Percentiles rank a stretch among this genome's conserved stretches.
Evolutionary conservation across 2,329 filamentous ascomycete species (phyloP).

Genomic region (Penicillium occitanis): DNA sequence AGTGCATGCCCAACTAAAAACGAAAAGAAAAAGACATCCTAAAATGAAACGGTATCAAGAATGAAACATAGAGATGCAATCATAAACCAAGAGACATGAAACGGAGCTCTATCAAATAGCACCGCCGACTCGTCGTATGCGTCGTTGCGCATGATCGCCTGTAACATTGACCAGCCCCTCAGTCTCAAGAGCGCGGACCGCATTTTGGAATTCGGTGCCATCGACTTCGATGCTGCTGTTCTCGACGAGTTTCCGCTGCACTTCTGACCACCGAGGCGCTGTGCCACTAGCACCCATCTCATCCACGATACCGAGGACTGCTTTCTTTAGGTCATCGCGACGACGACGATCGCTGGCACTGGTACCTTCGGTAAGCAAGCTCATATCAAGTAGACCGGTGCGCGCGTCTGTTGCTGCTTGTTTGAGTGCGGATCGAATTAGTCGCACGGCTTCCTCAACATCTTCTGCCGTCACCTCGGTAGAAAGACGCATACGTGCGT

Average conservation of each 20-base stretch:
- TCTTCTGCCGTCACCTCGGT: slow-evolving; percentile 73
- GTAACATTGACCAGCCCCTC: slow-evolving; percentile 78
- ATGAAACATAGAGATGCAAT: not conserved
- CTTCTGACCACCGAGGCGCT: slow-evolving; percentile 73
- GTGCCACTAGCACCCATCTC: slow-evolving; percentile 70
- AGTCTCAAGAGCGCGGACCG: slow-evolving; percentile 74
- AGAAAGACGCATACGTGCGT: slow-evolving; percentile 94
- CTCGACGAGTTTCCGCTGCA: slow-evolving; percentile 71
- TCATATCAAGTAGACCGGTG: slow-evolving; percentile 94
- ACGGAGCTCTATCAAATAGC: slow-evolving; percentile 13
- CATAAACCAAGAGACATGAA: slow-evolving; percentile 2
- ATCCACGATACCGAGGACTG: slow-evolving; percentile 72
- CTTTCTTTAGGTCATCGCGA: slow-evolving; percentile 79
- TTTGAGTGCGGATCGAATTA: slow-evolving; percentile 93
- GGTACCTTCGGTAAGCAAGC: slow-evolving; percentile 89
- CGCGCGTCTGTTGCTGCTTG: slow-evolving; percentile 93
- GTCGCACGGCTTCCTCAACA: slow-evolving; percentile 83
- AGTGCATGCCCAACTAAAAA: not conserved
- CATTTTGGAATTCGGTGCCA: slow-evolving; percentile 76
- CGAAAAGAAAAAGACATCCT: not conserved
- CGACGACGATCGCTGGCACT: slow-evolving; percentile 81
- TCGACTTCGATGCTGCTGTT: slow-evolving; percentile 69
- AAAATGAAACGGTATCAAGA: not conserved
- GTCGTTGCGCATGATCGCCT: slow-evolving; percentile 82
- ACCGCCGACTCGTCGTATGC: slow-evolving; percentile 71